Percentiles rank a stretch among this genome's conserved stretches.
Evolutionary conservation across 1,284 basidiomycete species (phyloP).

Genomic region (Boletus sp.): DNA sequence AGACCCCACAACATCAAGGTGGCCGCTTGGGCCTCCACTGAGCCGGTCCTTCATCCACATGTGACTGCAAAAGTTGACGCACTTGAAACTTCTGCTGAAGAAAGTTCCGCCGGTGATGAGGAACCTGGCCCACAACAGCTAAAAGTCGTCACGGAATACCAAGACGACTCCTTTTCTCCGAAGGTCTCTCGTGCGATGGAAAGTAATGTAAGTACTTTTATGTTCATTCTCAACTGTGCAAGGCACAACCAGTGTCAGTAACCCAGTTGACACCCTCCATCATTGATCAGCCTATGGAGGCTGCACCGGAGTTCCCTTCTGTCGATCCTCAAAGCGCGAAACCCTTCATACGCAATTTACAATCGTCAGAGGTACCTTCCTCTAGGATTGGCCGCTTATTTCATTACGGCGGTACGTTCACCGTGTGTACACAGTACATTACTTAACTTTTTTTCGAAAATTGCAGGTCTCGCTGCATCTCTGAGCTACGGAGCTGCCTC

Average conservation of each 20-base stretch:
- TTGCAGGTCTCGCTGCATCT: constrained; percentile 65
- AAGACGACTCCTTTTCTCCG: not conserved
- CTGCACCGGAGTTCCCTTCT: not conserved
- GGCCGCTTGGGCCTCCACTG: not conserved
- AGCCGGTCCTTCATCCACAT: not conserved
- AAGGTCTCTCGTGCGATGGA: not conserved
- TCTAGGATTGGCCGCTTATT: constrained; percentile 84
- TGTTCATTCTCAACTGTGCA: not conserved
- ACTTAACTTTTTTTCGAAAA: not conserved
- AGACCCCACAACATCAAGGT: not conserved
- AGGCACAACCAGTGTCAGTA: not conserved
- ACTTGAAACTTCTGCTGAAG: not conserved
- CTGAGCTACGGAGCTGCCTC: constrained; percentile 69
- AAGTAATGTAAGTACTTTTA: constrained; percentile 12
- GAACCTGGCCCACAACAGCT: not conserved
- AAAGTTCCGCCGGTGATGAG: not conserved
- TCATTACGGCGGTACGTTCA: constrained; percentile 80
- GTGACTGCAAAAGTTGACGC: not conserved
- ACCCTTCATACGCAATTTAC: constrained; percentile 45
- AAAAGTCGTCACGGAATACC: not conserved
- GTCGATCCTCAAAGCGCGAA: constrained; percentile 1
- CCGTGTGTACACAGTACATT: not conserved
- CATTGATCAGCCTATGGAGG: constrained; percentile 13
- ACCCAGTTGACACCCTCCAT: not conserved
- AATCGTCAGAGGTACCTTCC: constrained; percentile 82